Base-by-base conservation (phyloP, 2,329 filamentous ascomycete genomes). In the Colletotrichum gloeosporioides region DNA sequence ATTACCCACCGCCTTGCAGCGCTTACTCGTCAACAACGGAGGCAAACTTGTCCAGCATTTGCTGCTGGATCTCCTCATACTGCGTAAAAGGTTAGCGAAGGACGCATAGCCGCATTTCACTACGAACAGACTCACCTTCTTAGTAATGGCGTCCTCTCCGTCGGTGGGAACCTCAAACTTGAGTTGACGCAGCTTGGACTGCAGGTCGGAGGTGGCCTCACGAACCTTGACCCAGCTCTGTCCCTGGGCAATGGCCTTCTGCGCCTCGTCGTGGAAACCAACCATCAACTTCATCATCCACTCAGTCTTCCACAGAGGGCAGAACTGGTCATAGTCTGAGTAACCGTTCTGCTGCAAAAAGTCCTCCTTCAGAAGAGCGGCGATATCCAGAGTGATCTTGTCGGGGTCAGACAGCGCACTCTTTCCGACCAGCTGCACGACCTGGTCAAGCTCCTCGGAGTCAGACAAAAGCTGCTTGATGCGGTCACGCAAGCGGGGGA, bases 271-370 rank as follows among this genome's bases (percentile, higher is more conserved):
- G 85, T 98, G 95, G 92, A 96, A 99, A 75, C 94, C 95, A 90
- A 99, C 95, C 93, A 99, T 99, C 79, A 95, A 94, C 92, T 98
- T 98, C 97, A 99, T 99, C 97, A 99, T 99, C 94, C 97, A 99
- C 86, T 98, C 95, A 0, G 97, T 99, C 93, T 99, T 99, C 97
- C 97, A 99, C 83, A 99, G 92, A 66, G 97, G 97, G 84, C 97
- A 99, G 92, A 98, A 99, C 88, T 99, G 96, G 84, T 99, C 97
- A 85, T 99, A 99, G 87, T 99, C 95, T 80, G 95, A 97, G 92
- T 99, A 99, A 78, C 97, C 97, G 88, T 99, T 99, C 86, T 99
- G 97, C 88, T 99, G 97, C 84, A 99, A 85, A 89, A 99, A 99
- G 85, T 99, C 97, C 84, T 99, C 97, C 92, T 99, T 99, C 87